phyloP scores from a whole-genome alignment of 257 asterid genomes.

The Solanum okadae region DNA sequence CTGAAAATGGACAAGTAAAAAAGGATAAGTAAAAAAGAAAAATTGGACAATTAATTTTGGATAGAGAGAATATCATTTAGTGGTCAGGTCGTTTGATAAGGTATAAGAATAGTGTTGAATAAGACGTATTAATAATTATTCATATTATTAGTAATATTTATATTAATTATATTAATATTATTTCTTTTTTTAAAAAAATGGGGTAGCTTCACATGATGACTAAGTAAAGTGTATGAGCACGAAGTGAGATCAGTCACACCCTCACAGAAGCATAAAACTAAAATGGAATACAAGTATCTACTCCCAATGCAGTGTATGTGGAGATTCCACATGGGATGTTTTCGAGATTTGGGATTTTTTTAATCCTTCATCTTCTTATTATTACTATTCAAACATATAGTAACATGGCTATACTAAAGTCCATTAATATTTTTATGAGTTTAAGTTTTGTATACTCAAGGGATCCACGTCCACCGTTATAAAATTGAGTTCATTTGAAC shows the following conservation, averaged over 20 bases:
- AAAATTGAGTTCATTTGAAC: neutral
- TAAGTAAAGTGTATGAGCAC: neutral
- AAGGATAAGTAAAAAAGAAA: no score
- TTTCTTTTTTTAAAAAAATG: neutral
- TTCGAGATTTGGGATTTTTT: neutral
- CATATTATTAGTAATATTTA: neutral
- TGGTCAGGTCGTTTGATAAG: neutral
- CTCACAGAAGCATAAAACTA: neutral
- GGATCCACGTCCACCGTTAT: neutral
- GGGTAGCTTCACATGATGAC: neutral
- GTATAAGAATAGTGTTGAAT: no score
- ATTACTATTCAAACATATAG: neutral
- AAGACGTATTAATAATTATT: neutral
- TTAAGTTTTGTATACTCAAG: neutral
- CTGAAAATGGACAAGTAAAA: neutral
- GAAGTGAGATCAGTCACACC: neutral
- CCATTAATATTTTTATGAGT: neutral
- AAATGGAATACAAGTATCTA: neutral
- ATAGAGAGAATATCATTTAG: no score
- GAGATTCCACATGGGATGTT: slow-evolving; percentile 5
- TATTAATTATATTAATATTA: neutral
- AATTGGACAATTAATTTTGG: no score
- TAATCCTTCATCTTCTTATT: neutral
- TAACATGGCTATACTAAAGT: neutral
- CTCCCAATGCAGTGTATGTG: neutral